A percentile compares a stretch with the other conserved stretches of the same genome.
Evolutionary conservation across 1,284 basidiomycete genomes (phyloP).

Genomic region (Stygiomarasmius scandens): DNA sequence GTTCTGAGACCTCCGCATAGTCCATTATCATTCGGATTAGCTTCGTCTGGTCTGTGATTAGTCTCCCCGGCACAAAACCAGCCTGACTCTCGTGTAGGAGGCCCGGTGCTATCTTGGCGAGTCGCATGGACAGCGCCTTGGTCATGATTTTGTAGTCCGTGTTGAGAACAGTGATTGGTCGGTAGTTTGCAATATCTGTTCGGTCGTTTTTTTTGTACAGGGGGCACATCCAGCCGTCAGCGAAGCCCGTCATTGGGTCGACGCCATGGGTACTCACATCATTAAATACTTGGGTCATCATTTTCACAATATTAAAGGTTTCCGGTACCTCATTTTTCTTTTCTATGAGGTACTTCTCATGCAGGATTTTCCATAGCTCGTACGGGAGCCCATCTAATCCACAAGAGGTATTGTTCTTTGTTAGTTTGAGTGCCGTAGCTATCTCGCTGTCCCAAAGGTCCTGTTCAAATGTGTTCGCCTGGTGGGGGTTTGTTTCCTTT

Average conservation of each 20-base stretch:
- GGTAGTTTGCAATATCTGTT: slow-evolving; percentile 16
- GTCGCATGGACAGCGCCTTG: slow-evolving; percentile 8
- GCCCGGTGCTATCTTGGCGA: slow-evolving; percentile 9
- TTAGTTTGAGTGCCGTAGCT: slow-evolving; percentile 13
- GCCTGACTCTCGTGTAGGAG: slow-evolving; percentile 22
- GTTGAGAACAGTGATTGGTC: slow-evolving; percentile 17
- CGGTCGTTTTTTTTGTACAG: slow-evolving; percentile 16
- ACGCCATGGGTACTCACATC: slow-evolving; percentile 13
- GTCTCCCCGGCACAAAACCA: slow-evolving; percentile 23
- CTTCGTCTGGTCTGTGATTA: slow-evolving; percentile 23
- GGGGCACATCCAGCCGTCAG: slow-evolving; percentile 16
- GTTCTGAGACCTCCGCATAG: slow-evolving; percentile 20
- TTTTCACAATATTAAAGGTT: slow-evolving; percentile 6
- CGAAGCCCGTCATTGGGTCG: not conserved
- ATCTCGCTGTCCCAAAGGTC: slow-evolving; percentile 18
- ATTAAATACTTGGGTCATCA: slow-evolving; percentile 16
- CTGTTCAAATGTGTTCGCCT: not conserved
- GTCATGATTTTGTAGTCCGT: slow-evolving; percentile 20
- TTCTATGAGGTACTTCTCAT: not conserved
- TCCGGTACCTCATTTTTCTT: not conserved
- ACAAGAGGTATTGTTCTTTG: slow-evolving; percentile 25
- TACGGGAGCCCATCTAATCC: not conserved
- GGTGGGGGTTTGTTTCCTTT: too few relatives aligned
- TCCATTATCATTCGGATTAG: slow-evolving; percentile 20
- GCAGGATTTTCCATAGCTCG: slow-evolving; percentile 1